Evolutionary conservation across 768 basidiomycete species (phyloP), one percentile per base, ranked within the genome.

Genomic region (Suillus decipiens): DNA sequence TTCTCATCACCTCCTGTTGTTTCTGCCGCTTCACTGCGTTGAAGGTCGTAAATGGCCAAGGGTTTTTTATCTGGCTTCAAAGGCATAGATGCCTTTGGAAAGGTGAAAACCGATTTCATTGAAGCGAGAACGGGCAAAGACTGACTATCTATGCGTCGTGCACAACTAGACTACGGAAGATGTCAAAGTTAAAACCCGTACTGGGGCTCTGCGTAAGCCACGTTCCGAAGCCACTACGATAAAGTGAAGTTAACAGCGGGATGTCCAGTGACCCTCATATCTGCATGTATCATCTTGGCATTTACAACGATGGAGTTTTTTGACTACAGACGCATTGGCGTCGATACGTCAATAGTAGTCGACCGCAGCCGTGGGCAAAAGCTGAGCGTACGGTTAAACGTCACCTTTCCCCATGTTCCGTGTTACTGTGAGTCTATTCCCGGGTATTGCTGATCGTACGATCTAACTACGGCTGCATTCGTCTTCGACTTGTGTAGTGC

Each of bases 11-110:
- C 15, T 66, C 63, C 47, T 48, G 48, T 60, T 62, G 58, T 59
- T 63, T 57, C 62, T 57, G 22, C 37, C 56, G 59, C 42, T 51
- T 43, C 62, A 59, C 53, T 59, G 51, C 53, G 65, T 66, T 63
- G 65, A 64, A 68, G 59, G 70, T 61, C 60, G 61, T 54, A 59
- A n/a, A 91, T 92, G 89, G 89, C 90, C 68, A 93, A 89, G 78
- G 88, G 89, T 67, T 77, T 93, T 68, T 82, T 93, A 71, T 84
- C 82, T 56, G 84, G 82, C 68, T 83, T 99, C 70, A 95, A 92
- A 75, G 93, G 95, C 73, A 84, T 99, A 60, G 97, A 99, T 82
- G 97, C 97, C 77, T 99, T 99, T 83, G 97, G 97, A 66, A 99
- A 99, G 89, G 96, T 96, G 71, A 68, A 82, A 9, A 1, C 43